phyloP scores from a whole-genome alignment of 768 basidiomycete genomes.

The Lentinula raphanica region DNA sequence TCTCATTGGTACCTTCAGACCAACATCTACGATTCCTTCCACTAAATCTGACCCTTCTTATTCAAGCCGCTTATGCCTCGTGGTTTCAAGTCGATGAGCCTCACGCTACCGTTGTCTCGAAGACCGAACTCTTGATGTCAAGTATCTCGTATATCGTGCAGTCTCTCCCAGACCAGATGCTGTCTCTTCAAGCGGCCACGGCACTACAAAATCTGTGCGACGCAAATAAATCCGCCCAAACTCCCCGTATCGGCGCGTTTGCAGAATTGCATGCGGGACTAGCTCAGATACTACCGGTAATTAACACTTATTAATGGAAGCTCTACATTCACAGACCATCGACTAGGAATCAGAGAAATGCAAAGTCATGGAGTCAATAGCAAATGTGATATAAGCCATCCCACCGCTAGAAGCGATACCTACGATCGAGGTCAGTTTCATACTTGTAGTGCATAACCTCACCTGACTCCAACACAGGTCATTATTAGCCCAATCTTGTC shows the following conservation, averaged over 20 bases:
- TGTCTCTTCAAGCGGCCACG: constrained; percentile 72
- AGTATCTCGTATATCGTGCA: constrained; percentile 66
- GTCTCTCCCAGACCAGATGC: constrained; percentile 58
- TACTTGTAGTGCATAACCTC: background rate
- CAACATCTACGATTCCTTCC: background rate
- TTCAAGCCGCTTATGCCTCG: constrained; percentile 64
- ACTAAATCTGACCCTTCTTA: background rate
- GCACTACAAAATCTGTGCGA: constrained; percentile 86
- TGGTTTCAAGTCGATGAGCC: constrained; percentile 61
- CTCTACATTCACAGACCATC: background rate
- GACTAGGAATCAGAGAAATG: constrained; percentile 75
- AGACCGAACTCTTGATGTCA: constrained; percentile 51
- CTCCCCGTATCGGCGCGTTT: constrained; percentile 80
- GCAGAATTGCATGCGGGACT: constrained; percentile 77
- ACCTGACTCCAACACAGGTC: constrained; percentile 34
- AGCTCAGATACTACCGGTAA: constrained; percentile 69
- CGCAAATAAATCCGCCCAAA: constrained; percentile 78
- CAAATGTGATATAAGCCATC: constrained; percentile 89
- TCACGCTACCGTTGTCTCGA: constrained; percentile 21
- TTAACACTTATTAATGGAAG: constrained; percentile 3
- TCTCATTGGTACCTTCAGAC: constrained; percentile 57
- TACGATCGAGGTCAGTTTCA: constrained; percentile 58
- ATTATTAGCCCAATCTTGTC: constrained; percentile 73
- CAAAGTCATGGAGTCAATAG: constrained; percentile 88
- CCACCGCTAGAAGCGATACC: constrained; percentile 73